A percentile compares a stretch with the other conserved stretches of the same genome.
Evolutionary conservation across 2,329 filamentous ascomycete genomes (phyloP).

Genomic region (Cladophialophora yegresii): DNA sequence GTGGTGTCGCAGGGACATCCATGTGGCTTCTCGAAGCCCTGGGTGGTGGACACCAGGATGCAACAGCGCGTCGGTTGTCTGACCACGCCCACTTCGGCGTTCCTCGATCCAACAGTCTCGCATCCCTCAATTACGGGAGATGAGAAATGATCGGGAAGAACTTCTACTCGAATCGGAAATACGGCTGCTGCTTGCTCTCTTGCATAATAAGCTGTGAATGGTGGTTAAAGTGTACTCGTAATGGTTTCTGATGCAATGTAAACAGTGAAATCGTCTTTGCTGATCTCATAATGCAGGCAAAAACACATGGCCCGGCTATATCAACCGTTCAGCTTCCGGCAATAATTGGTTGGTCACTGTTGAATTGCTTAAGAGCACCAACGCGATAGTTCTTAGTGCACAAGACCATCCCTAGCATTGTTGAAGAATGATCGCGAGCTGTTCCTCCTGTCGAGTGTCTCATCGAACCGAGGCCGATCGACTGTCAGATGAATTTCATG

Average conservation of each 20-base stretch:
- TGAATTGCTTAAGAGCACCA: background rate
- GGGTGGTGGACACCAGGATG: constrained; percentile 9
- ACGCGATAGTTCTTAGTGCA: background rate
- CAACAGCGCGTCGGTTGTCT: constrained; percentile 5
- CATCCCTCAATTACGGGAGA: background rate
- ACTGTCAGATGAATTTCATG: background rate
- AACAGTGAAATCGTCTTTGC: background rate
- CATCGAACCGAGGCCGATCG: background rate
- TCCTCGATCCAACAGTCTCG: background rate
- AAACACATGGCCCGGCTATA: background rate
- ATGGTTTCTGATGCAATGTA: constrained; percentile 15
- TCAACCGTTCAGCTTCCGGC: background rate
- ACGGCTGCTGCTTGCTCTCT: background rate
- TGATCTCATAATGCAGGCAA: constrained; percentile 1
- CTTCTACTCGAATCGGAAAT: background rate
- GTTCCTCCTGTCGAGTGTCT: background rate
- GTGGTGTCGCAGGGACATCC: constrained; percentile 16
- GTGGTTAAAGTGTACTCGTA: background rate
- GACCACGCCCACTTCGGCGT: constrained; percentile 4
- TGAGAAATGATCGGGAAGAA: background rate
- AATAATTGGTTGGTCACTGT: background rate
- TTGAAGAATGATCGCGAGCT: background rate
- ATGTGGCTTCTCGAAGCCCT: constrained; percentile 14
- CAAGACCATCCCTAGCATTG: background rate
- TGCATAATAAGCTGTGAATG: background rate